These are phyloP conservation scores for Nitzschia sp. DNA, from an alignment of 108 stramenopile genomes.

Conservation along the genomic window DNA sequence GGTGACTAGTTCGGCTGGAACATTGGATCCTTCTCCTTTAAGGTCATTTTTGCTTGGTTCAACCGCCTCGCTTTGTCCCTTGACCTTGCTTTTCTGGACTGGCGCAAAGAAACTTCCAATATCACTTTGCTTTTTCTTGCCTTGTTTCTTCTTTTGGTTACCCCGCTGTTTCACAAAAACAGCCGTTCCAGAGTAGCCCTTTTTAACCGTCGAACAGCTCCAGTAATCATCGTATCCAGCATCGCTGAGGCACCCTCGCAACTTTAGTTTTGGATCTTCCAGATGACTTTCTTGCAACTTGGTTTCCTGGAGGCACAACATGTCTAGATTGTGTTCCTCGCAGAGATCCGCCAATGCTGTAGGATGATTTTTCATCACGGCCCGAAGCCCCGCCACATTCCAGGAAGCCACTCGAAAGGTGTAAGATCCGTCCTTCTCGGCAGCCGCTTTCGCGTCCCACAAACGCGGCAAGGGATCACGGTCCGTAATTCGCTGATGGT, in stretches of 20 bases:
- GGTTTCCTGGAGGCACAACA: constrained; percentile 91
- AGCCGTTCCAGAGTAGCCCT: constrained; percentile 97
- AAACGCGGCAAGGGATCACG: constrained; percentile 66
- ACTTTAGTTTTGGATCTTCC: constrained; percentile 72
- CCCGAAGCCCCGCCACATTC: constrained; percentile 93
- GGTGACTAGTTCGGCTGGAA: constrained; percentile 33
- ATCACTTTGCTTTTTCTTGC: constrained; percentile 76
- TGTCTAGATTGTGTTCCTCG: constrained; percentile 63
- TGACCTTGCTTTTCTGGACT: constrained; percentile 1
- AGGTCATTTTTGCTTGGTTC: constrained; percentile 1
- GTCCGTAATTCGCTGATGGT: constrained; percentile 75
- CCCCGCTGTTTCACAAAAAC: constrained; percentile 71
- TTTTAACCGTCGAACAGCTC: constrained; percentile 88
- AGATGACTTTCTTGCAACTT: constrained; percentile 88
- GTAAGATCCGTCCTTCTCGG: constrained; percentile 47
- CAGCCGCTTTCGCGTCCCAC: constrained; percentile 44
- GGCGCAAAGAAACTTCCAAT: constrained; percentile 76
- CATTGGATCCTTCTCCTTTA: neutral
- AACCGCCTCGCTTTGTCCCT: too few species aligned
- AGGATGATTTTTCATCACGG: constrained; percentile 71
- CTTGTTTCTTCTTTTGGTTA: constrained; percentile 27
- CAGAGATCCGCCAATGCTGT: constrained; percentile 61
- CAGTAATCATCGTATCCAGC: constrained; percentile 87
- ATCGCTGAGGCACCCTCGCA: constrained; percentile 62
- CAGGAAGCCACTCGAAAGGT: constrained; percentile 85